Evolutionary conservation across 345 rosid genomes (phyloP).

Genomic region (Cardamine occulta): DNA sequence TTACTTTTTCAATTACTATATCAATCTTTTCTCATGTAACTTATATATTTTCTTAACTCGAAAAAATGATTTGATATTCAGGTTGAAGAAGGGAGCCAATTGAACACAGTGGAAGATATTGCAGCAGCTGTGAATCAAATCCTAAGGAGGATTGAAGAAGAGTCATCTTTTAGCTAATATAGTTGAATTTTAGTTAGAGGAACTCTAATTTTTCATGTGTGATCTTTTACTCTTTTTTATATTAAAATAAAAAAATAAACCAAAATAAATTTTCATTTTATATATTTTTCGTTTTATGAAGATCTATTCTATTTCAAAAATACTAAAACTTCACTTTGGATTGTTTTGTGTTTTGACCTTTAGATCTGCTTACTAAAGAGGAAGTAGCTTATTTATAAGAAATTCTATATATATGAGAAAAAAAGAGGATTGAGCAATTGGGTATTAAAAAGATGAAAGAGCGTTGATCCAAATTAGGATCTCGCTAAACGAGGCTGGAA

Average conservation of each 20-base stretch:
- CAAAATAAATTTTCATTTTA: neutral
- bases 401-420: neutral
- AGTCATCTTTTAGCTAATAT: conserved; percentile 48
- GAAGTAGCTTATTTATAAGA: neutral
- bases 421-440: neutral
- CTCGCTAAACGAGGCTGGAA: no score
- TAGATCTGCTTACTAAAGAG: neutral
- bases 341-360: neutral
- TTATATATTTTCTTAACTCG: neutral
- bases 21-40: conserved; percentile 15
- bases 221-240: conserved; percentile 21
- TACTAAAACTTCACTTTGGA: neutral
- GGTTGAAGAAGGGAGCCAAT: conserved; percentile 85
- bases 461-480: no score
- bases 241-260: conserved; percentile 27
- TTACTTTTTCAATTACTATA: conserved; percentile 14
- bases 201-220: conserved; percentile 39
- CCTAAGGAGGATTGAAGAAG: conserved; percentile 67
- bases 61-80: conserved; percentile 34
- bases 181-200: conserved; percentile 26
- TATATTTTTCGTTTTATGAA: neutral
- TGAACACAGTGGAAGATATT: conserved; percentile 82
- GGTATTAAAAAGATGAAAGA: neutral
- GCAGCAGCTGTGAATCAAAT: conserved; percentile 78
- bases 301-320: neutral